Percentiles rank a stretch among this genome's conserved stretches.
Evolutionary conservation across 805 yeast species (phyloP).

Genomic region (Schwanniomyces vanrijiae): DNA sequence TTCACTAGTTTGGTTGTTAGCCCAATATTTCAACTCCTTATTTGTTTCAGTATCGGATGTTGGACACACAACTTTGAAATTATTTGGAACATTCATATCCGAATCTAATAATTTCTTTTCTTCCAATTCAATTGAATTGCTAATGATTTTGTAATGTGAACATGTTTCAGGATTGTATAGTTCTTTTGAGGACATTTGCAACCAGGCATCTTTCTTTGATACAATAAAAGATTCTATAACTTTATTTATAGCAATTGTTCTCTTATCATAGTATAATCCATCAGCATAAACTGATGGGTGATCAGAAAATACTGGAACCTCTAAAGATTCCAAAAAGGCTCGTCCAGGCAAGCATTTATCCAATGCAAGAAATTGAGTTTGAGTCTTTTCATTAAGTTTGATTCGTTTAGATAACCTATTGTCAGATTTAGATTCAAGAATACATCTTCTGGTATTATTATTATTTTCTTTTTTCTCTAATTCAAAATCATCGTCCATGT

Average conservation of each 20-base stretch:
- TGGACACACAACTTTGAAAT: conserved; percentile 29
- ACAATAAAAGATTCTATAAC: conserved; percentile 29
- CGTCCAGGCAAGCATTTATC: conserved; percentile 81
- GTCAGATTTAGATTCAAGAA: neutral
- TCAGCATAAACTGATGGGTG: conserved; percentile 14
- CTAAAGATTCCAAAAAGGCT: conserved; percentile 52
- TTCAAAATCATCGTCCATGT: conserved; percentile 15
- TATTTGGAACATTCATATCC: conserved; percentile 13
- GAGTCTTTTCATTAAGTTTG: neutral
- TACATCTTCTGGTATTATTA: neutral
- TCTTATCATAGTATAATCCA: conserved; percentile 26
- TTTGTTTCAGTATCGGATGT: conserved; percentile 11
- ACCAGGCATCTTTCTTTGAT: conserved; percentile 11
- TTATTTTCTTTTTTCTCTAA: neutral
- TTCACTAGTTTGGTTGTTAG: conserved; percentile 34
- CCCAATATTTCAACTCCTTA: conserved; percentile 28
- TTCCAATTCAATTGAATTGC: conserved; percentile 18
- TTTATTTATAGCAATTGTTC: conserved; percentile 33
- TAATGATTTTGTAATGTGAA: conserved; percentile 18
- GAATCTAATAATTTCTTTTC: conserved; percentile 11
- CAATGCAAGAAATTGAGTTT: conserved; percentile 66
- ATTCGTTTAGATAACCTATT: neutral
- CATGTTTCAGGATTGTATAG: conserved; percentile 13
- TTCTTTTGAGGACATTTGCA: conserved; percentile 8
- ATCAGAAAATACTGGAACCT: conserved; percentile 25